Percentiles rank a stretch among this genome's conserved stretches.
Evolutionary conservation across 23 red algal species (phyloP).

Genomic region (Chondrus crispus): DNA sequence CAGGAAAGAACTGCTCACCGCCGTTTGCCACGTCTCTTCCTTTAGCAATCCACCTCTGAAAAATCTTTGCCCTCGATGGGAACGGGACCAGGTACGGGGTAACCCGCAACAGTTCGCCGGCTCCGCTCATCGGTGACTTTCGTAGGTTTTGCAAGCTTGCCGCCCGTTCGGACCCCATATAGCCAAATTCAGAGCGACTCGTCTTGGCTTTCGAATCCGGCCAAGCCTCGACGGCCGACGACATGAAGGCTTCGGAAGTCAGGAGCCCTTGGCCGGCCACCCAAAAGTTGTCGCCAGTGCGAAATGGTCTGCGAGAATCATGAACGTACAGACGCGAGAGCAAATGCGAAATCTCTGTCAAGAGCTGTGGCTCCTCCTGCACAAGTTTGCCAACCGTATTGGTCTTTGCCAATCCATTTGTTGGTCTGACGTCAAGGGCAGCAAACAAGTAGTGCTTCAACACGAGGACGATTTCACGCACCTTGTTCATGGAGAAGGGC

Average conservation of each 20-base stretch:
- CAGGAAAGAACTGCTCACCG: constrained; percentile 44
- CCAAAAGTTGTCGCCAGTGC: constrained; percentile 48
- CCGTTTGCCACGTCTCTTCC: constrained; percentile 61
- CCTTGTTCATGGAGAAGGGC: constrained; percentile 35
- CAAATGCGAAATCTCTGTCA: constrained; percentile 45
- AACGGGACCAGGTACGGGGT: constrained; percentile 86
- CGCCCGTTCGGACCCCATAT: neutral
- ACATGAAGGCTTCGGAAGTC: constrained; percentile 44
- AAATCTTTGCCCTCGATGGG: constrained; percentile 71
- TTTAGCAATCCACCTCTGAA: constrained; percentile 71
- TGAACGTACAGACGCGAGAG: constrained; percentile 45
- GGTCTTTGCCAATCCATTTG: neutral
- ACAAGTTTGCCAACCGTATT: neutral
- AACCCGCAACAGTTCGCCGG: constrained; percentile 70
- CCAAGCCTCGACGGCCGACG: constrained; percentile 51
- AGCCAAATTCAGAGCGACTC: neutral
- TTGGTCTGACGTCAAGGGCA: constrained; percentile 37
- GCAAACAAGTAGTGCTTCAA: constrained; percentile 57
- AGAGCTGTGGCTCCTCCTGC: constrained; percentile 12
- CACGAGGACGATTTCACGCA: constrained; percentile 41
- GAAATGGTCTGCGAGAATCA: constrained; percentile 61
- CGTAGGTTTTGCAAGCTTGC: too few species aligned
- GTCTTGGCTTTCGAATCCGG: constrained; percentile 19
- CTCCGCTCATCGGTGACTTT: constrained; percentile 43
- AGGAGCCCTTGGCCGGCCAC: constrained; percentile 42